Conservation (phyloP, 2,329 filamentous ascomycete species). For the Verticillium tricorpus region DNA sequence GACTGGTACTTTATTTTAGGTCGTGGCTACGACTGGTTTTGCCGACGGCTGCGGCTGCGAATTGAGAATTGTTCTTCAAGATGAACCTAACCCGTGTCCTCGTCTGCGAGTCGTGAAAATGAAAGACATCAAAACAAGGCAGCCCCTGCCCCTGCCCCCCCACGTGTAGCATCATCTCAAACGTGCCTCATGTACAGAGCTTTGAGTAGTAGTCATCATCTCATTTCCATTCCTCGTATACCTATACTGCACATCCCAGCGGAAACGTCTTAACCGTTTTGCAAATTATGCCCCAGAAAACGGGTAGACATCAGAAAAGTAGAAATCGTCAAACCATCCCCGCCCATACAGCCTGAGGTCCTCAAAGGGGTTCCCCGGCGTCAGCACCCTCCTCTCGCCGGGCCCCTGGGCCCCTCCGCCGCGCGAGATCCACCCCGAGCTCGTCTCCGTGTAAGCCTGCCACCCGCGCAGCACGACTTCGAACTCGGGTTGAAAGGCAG, state of each 20-base stretch:
- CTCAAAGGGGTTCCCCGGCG: slow-evolving; percentile 11
- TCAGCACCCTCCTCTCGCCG: slow-evolving; percentile 4
- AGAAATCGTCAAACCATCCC: slow-evolving; percentile 2
- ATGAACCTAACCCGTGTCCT: not conserved
- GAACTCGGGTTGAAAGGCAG: slow-evolving; percentile 4
- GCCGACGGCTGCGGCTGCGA: not conserved
- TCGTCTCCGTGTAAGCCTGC: slow-evolving; percentile 9
- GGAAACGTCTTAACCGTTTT: too few relatives aligned
- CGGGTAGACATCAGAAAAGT: not conserved
- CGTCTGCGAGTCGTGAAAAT: not conserved
- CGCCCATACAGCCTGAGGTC: slow-evolving; percentile 11
- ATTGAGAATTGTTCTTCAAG: not conserved
- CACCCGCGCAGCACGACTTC: slow-evolving; percentile 7
- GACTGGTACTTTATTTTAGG: not conserved
- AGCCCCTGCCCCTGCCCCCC: not conserved
- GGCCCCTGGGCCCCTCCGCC: not conserved
- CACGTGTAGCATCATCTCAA: not conserved
- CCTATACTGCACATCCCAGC: not conserved
- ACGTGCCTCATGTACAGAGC: not conserved
- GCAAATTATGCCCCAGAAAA: too few relatives aligned
- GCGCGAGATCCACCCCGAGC: not conserved
- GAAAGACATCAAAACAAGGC: not conserved
- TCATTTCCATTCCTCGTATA: not conserved
- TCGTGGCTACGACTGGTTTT: not conserved
- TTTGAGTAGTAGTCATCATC: not conserved